Evolutionary conservation across 2,329 filamentous ascomycete species (phyloP), one percentile per base, ranked within the genome.

Genomic region (Colletotrichum melonis): DNA sequence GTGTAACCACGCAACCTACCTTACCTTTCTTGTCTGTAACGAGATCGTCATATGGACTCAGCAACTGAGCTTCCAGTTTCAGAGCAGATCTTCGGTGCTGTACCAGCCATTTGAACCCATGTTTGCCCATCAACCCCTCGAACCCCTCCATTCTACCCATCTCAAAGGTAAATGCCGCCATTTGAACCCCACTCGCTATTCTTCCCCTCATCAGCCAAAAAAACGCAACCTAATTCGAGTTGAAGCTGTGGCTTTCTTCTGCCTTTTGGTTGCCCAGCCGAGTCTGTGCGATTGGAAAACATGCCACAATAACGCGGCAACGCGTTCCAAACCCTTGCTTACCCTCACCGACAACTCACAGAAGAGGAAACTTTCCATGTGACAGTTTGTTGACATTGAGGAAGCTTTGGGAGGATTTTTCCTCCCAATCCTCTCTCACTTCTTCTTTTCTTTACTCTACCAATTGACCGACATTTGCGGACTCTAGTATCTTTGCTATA

Each of bases 271-370:
- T 69, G 56, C 60, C 46, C 35, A 65, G 26, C 67, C 56, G 60
- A 70, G 59, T 65, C 66, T 73, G 70, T 73, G 66, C 55, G 66
- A 73, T 64, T 42, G 38, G 66, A 30, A 70, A 49, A 70, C 70
- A 70, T 60, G 70, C 70, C 67, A 60, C 55, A 70, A 55, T 57
- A 64, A 42, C 57, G 59, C 54, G 69, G 65, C 65, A 63, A 63
- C 65, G 54, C 65, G 58, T 64, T 63, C 60, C 67, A 70, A 65
- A 62, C 60, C 70, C 70, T 65, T 70, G 66, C 46, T 46, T 69
- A 69, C 66, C 69, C 55, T 70, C 60, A 70, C 67, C 60, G 67
- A 73, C 67, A 59, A 46, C 58, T 69, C 69, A 69, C 52, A 62
- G 42, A 60, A 32, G n/a, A 56, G 67, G 46, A 73, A 62, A 70